phyloP scores from a whole-genome alignment of 768 basidiomycete species.

The Pleurotus tuoliensis region DNA sequence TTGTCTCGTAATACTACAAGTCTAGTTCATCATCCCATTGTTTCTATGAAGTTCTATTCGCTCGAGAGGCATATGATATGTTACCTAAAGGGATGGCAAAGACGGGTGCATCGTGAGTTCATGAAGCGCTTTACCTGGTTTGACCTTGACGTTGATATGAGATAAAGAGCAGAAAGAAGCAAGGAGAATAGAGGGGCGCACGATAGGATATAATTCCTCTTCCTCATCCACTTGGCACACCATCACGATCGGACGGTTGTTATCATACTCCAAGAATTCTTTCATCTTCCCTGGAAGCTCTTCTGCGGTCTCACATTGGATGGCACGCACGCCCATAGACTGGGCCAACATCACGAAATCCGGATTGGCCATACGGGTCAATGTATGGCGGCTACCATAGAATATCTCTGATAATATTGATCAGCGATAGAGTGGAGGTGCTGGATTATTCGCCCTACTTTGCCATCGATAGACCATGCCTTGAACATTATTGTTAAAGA shows the following conservation, averaged over 20 bases:
- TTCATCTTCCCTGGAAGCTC: conserved; percentile 96
- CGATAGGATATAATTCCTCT: conserved; percentile 92
- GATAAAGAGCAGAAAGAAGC: conserved; percentile 10
- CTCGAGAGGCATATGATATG: too few species aligned
- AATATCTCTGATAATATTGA: conserved; percentile 22
- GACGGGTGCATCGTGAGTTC: conserved; percentile 80
- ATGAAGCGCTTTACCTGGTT: conserved; percentile 91
- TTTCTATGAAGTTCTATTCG: too few species aligned
- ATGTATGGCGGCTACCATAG: conserved; percentile 94
- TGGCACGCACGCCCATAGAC: conserved; percentile 92
- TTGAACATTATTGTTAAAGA: conserved; percentile 96
- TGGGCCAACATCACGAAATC: conserved; percentile 88
- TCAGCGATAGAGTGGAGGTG: too few species aligned
- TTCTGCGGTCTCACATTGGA: conserved; percentile 62
- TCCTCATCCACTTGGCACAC: conserved; percentile 83
- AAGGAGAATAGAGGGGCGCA: conserved; percentile 23
- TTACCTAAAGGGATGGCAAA: conserved; percentile 17
- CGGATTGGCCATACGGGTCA: conserved; percentile 93
- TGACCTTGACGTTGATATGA: conserved; percentile 42
- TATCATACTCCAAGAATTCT: conserved; percentile 95
- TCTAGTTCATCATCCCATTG: too few species aligned
- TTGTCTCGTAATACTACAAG: too few species aligned
- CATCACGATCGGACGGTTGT: conserved; percentile 79
- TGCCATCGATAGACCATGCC: conserved; percentile 99
- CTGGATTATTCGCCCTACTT: conserved; percentile 39